Evolutionary conservation across 345 rosid genomes (phyloP).

Genomic region (Eucalyptus sp.): DNA sequence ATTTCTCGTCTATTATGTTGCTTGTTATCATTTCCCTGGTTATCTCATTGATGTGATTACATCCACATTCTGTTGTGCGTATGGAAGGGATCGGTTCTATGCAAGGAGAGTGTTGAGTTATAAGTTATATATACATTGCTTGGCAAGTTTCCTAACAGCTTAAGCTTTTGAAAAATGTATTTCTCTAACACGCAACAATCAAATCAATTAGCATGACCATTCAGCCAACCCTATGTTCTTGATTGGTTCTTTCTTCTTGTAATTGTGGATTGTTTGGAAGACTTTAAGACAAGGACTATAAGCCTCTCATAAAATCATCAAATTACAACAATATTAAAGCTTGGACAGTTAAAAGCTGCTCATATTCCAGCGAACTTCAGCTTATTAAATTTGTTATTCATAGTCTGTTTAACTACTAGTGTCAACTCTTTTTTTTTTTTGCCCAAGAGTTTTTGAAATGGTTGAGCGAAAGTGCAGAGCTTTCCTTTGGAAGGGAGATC

Average conservation of each 20-base stretch:
- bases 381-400: not conserved
- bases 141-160: not conserved
- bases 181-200: rapidly evolving
- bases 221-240: not conserved
- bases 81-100: rapidly evolving
- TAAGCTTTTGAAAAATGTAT: not conserved
- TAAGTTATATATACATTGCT: not conserved
- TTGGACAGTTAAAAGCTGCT: too few species aligned
- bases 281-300: not conserved
- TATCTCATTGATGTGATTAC: not conserved
- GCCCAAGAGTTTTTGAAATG: not conserved
- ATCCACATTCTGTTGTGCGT: not conserved
- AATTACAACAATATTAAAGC: not conserved
- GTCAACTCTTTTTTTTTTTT: not conserved
- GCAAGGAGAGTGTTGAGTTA: not conserved
- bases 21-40: not conserved
- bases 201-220: not conserved
- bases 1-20: not conserved
- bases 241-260: not conserved
- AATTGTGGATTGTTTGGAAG: not conserved
- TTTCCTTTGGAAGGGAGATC: not conserved
- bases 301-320: not conserved
- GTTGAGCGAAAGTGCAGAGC: rapidly evolving
- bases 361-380: not conserved
- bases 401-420: not conserved